Percentiles rank a stretch among this genome's conserved stretches.
phyloP scores from a whole-genome alignment of 768 basidiomycete species.

The Lentinula edodes region DNA sequence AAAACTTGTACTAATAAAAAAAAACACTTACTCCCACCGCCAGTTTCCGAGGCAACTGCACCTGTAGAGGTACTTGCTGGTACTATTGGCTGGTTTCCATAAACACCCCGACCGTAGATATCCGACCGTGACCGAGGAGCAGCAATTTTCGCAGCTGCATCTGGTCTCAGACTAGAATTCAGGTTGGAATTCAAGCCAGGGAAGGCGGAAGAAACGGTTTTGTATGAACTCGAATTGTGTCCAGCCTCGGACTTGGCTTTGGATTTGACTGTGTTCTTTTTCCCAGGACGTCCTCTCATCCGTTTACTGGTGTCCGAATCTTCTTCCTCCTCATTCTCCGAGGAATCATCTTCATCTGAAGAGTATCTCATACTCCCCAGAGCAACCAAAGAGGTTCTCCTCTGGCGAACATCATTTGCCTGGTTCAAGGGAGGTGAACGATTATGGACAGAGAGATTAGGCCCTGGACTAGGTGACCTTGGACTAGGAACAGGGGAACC shows the following conservation, averaged over 20 bases:
- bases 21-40: slow-evolving; percentile 38
- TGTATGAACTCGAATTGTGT: slow-evolving; percentile 22
- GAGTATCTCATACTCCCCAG: neutral
- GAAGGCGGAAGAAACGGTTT: neutral
- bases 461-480: slow-evolving; percentile 29
- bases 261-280: slow-evolving; percentile 8
- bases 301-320: slow-evolving; percentile 16
- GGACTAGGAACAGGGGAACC: slow-evolving; percentile 52
- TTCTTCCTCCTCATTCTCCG: slow-evolving; percentile 26
- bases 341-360: slow-evolving; percentile 28
- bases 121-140: slow-evolving; percentile 29
- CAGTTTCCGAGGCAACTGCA: slow-evolving; percentile 45
- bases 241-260: slow-evolving; percentile 20
- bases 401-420: neutral
- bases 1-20: slow-evolving; percentile 1
- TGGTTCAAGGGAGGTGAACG: neutral
- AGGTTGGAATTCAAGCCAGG: neutral
- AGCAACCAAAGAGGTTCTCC: slow-evolving; percentile 2
- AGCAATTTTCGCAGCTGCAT: neutral
- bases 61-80: slow-evolving; percentile 53
- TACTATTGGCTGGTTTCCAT: slow-evolving; percentile 26
- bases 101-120: slow-evolving; percentile 21
- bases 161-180: neutral
- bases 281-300: slow-evolving; percentile 21
- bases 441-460: neutral